A percentile compares a stretch with the other conserved stretches of the same genome.
These are phyloP conservation scores for Raphanus raphanistrum DNA, from an alignment of 345 rosid genomes.

Conservation along the genomic window DNA sequence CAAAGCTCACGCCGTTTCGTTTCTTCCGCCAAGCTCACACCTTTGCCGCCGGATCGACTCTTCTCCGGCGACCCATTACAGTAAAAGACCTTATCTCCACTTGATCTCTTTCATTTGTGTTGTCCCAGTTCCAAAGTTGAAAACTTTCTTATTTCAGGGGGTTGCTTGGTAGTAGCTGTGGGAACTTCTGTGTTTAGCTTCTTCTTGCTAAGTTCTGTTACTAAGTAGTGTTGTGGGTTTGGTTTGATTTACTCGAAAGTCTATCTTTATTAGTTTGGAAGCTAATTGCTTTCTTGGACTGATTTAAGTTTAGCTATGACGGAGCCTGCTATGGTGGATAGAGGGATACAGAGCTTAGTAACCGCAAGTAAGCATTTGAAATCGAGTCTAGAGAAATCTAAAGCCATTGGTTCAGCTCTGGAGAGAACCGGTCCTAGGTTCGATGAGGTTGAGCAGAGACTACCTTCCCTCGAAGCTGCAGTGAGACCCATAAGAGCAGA, in stretches of 20 bases:
- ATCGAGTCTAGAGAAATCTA: slow-evolving; percentile 81
- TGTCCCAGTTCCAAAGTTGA: slow-evolving; percentile 29
- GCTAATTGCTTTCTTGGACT: background rate
- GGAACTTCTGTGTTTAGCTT: slow-evolving; percentile 8
- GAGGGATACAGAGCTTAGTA: slow-evolving; percentile 51
- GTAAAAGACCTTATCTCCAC: background rate
- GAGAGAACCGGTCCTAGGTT: slow-evolving; percentile 71
- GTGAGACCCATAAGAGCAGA: slow-evolving; percentile 95
- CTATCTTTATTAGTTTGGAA: slow-evolving; percentile 10
- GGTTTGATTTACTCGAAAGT: slow-evolving; percentile 41
- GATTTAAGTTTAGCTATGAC: slow-evolving; percentile 43
- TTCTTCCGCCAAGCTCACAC: slow-evolving; percentile 25
- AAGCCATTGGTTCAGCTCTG: slow-evolving; percentile 56
- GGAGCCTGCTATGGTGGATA: slow-evolving; percentile 32
- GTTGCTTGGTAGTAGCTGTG: slow-evolving; percentile 31
- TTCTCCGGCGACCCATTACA: slow-evolving; percentile 1
- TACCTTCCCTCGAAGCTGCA: slow-evolving; percentile 74
- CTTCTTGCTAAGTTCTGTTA: background rate
- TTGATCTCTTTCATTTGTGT: background rate
- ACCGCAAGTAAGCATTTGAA: slow-evolving; percentile 70
- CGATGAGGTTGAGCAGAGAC: slow-evolving; percentile 71
- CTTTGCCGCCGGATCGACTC: slow-evolving; percentile 21
- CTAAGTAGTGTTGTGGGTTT: slow-evolving; percentile 23
- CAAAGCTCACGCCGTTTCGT: slow-evolving; percentile 33
- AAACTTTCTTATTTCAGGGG: background rate